Percentiles rank a stretch among this genome's conserved stretches.
phyloP scores from a whole-genome alignment of 83 land plant species.

The Diphasiastrum complanatum region DNA sequence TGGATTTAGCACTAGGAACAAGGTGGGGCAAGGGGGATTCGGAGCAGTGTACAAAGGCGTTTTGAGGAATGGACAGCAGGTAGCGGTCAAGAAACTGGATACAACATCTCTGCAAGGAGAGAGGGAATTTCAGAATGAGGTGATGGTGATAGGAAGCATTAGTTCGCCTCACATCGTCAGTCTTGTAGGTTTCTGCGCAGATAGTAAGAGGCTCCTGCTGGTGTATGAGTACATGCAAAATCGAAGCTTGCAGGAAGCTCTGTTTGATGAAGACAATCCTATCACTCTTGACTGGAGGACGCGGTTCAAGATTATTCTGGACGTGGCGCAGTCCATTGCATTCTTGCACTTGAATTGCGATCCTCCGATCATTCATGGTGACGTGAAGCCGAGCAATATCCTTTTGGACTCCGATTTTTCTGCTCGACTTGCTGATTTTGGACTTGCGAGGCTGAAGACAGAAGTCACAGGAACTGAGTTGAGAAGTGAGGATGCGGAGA shows the following conservation, averaged over 20 bases:
- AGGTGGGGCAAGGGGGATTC: slow-evolving; percentile 87
- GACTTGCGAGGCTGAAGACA: slow-evolving; percentile 55
- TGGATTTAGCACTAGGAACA: slow-evolving; percentile 39
- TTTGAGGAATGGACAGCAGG: slow-evolving; percentile 35
- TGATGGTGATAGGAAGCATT: slow-evolving; percentile 55
- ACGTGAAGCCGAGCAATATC: slow-evolving; percentile 91
- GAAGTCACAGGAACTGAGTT: too few relatives aligned
- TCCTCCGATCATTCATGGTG: slow-evolving; percentile 87
- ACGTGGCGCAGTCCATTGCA: slow-evolving; percentile 55
- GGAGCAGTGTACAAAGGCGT: slow-evolving; percentile 64
- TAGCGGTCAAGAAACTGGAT: slow-evolving; percentile 86
- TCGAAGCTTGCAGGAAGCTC: slow-evolving; percentile 81
- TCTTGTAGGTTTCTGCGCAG: slow-evolving; percentile 59
- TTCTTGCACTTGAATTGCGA: slow-evolving; percentile 61
- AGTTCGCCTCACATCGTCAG: slow-evolving; percentile 50
- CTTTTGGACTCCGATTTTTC: slow-evolving; percentile 47
- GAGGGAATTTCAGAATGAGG: slow-evolving; percentile 86
- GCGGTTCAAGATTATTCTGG: slow-evolving; percentile 50
- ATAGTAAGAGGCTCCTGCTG: slow-evolving; percentile 38
- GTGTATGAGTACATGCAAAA: slow-evolving; percentile 83
- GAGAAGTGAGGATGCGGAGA: slow-evolving; percentile 17
- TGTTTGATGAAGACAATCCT: slow-evolving; percentile 41
- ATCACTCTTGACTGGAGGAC: slow-evolving; percentile 52
- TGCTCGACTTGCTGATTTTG: slow-evolving; percentile 81
- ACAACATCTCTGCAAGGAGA: slow-evolving; percentile 78